phyloP scores from a whole-genome alignment of 164 flowering plant species.

The Sextonia rubra region DNA sequence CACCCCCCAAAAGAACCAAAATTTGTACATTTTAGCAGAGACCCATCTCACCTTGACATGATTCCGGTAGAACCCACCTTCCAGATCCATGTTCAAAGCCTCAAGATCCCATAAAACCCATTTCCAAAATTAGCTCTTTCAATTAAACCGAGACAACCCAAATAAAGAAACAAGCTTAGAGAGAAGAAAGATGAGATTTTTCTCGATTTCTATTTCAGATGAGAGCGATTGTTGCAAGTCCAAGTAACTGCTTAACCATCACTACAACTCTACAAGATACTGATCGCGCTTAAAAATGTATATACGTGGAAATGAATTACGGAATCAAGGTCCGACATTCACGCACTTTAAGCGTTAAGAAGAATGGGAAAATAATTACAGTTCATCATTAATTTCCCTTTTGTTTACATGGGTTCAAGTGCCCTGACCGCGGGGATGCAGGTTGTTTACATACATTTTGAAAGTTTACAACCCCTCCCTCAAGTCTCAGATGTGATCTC shows the following conservation, averaged over 20 bases:
- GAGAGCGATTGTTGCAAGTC: not conserved
- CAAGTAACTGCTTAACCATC: not conserved
- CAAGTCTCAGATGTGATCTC: too few relatives aligned
- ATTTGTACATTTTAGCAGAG: slow-evolving; percentile 1
- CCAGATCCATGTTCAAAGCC: slow-evolving; percentile 50
- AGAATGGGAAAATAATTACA: too few relatives aligned
- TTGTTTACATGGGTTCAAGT: too few relatives aligned
- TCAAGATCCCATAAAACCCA: slow-evolving; percentile 21
- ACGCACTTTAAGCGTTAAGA: too few relatives aligned
- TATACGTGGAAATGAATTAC: too few relatives aligned
- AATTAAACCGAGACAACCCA: not conserved
- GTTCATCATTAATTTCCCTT: too few relatives aligned
- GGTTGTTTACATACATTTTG: too few relatives aligned
- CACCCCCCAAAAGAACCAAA: too few relatives aligned
- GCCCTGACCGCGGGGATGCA: too few relatives aligned
- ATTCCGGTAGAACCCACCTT: slow-evolving; percentile 34
- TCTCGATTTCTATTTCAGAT: not conserved
- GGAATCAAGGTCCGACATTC: too few relatives aligned
- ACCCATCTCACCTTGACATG: slow-evolving; percentile 46
- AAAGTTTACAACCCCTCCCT: too few relatives aligned
- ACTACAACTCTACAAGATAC: not conserved
- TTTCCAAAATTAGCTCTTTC: not conserved
- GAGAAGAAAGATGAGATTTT: not conserved
- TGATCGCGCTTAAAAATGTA: too few relatives aligned
- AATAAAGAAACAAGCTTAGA: not conserved